Evolutionary conservation across 768 basidiomycete species (phyloP).

Genomic region (Lentinula sp.): DNA sequence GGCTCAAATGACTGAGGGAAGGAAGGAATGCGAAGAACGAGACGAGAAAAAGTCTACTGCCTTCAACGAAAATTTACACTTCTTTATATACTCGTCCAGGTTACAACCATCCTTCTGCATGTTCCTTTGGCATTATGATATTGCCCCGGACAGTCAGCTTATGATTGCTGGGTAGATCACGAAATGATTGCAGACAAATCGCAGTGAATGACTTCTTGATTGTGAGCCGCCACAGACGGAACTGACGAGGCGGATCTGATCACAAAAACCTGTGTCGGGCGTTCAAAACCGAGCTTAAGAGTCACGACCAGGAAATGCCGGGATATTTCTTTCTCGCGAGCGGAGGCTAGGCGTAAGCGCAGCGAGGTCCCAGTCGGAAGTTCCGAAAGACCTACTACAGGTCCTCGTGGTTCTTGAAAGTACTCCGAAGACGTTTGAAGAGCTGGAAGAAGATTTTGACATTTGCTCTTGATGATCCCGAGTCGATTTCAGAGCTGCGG

Average conservation of each 20-base stretch:
- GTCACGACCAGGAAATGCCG: background rate
- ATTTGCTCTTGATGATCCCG: background rate
- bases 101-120: background rate
- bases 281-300: background rate
- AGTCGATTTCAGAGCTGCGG: background rate
- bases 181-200: background rate
- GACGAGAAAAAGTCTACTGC: background rate
- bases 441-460: background rate
- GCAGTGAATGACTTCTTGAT: background rate
- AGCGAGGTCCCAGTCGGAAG: background rate
- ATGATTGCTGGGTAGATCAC: background rate
- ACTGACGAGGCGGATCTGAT: background rate
- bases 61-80: too few species aligned
- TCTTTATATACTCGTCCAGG: background rate
- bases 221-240: background rate
- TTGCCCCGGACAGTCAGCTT: background rate
- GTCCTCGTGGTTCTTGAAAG: background rate
- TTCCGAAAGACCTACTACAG: background rate
- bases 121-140: background rate
- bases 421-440: background rate
- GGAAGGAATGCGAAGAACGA: background rate
- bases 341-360: background rate
- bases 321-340: background rate
- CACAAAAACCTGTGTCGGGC: background rate
- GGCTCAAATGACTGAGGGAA: background rate